Evolutionary conservation across 2,329 filamentous ascomycete genomes (phyloP).

Genomic region (Corinectria fuckeliana): DNA sequence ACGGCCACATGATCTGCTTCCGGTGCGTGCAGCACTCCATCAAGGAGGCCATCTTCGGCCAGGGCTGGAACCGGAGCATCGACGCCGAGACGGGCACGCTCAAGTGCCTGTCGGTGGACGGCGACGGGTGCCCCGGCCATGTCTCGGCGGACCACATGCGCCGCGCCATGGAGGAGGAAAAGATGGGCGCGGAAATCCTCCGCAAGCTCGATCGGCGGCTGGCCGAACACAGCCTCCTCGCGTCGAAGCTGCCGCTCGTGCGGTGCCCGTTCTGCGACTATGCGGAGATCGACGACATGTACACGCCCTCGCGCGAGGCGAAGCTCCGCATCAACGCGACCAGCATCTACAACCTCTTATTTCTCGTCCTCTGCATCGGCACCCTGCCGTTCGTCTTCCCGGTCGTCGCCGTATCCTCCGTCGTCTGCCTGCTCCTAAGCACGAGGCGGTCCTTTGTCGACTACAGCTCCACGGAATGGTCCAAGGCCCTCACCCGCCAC

Average conservation of each 20-base stretch:
- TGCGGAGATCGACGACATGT: conserved; percentile 83
- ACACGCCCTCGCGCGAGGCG: conserved; percentile 62
- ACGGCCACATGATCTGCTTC: conserved; percentile 79
- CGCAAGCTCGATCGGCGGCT: conserved; percentile 80
- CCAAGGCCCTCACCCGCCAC: conserved; percentile 68
- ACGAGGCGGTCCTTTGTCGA: conserved; percentile 51
- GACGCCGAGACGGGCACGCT: conserved; percentile 75
- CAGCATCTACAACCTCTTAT: conserved; percentile 54
- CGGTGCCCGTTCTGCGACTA: conserved; percentile 92
- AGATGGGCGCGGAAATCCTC: conserved; percentile 74
- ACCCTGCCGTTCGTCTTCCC: conserved; percentile 64
- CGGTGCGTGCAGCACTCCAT: conserved; percentile 82
- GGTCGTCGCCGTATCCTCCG: conserved; percentile 54
- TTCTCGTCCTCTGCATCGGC: conserved; percentile 60
- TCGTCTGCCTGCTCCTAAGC: conserved; percentile 53
- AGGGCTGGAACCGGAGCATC: conserved; percentile 86
- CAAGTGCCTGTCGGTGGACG: conserved; percentile 79
- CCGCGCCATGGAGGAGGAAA: conserved; percentile 73
- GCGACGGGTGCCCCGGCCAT: conserved; percentile 74
- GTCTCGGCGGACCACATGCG: conserved; percentile 73
- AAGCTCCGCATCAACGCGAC: conserved; percentile 63
- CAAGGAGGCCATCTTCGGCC: conserved; percentile 89
- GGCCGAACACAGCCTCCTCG: conserved; percentile 75
- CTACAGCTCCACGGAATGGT: conserved; percentile 55
- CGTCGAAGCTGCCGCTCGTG: conserved; percentile 76